Evolutionary conservation across 768 basidiomycete genomes (phyloP), one percentile per base, ranked within the genome.

Genomic region (Zangia roseola): DNA sequence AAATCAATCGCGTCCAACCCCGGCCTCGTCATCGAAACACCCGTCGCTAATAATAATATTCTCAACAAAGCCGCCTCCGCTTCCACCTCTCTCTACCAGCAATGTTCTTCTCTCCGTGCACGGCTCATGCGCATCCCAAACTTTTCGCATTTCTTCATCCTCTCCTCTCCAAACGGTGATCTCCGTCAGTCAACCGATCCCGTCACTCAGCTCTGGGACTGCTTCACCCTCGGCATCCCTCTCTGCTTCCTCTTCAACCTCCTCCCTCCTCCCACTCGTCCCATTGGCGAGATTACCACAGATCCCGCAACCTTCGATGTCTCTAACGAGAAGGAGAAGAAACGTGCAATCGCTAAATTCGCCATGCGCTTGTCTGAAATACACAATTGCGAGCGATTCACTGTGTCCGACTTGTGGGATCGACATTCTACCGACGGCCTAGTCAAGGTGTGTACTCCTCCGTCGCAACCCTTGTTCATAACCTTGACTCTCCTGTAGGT

Each of bases 181-280:
- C 70, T 75, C 28, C 80, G 90, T 49, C 83, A 83, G 68, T 89
- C 88, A 28, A 88, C 86, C 36, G 94, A 97, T 72, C 91, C 93
- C 31, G 95, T 99, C 60, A 86, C 88, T 40, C 91, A 93, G 67
- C 83, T 97, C 42, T 95, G 94, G 86, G 90, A 92, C 63, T 84
- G 90, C 65, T 90, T 99, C 71, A 85, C 93, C 35, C 81, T 93
- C 30, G 97, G 97, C 50, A 84, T 91, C 40, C 86, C 94, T 38
- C 87, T 98, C 58, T 95, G 93, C 73, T 97, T 89, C 74, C 84
- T 99, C 59, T 95, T 91, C 77, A 95, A 99, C 72, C 84, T 88
- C 67, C 84, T 97, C 47, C 86, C 87, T 33, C 62, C 65, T 4
- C 68, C 73, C 14, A 59, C 65, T 19, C 59, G 54, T 13, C 73